Base-by-base conservation (phyloP, 371 early-diverging fungal species). In the Actinomucor elegans region DNA sequence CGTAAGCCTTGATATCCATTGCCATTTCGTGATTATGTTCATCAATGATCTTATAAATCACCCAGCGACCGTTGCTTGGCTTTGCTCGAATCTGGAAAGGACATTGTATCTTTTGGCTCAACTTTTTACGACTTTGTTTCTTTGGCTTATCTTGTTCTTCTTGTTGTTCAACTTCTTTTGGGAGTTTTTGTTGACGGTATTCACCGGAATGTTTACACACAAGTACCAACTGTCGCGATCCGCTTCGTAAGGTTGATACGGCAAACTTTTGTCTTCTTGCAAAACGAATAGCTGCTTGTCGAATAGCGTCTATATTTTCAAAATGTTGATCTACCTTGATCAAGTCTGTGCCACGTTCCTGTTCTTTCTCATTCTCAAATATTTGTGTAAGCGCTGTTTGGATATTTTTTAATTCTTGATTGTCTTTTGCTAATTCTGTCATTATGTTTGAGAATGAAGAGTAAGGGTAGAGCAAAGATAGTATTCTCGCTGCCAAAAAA, bases 11-110 rank as follows among this genome's bases (percentile, higher is more conserved):
- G 20, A 53, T 53, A 10, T 59, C 53, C 1, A 34, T 5, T 0
- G 59, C 59, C 52, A 52, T 52, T 28, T 47, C 48, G 43, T 59
- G 59, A 26, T 59, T 59, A 17, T 59, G 59, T 27, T 48, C 49
- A 4, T 42, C 29, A 34, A 20, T 15, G n/a, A 52, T 42, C 18
- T 47, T 52, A 10, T 53, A 47, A 24, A 52, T 35, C 8, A 59
- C 24, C 52, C 52, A 48, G 9, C 34, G 24, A 6, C 27, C 29
- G 20, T 31, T 35, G 9, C 24, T 14, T 15, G 48, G 53, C 41
- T 52, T 59, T 15, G 53, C 53, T 43, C 48, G 34, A 17, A 59
- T 59, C 17, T 52, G 35, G 34, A 52, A 59, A 6, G 59, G 59
- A 32, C 59, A 59, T 9, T 52, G 27, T 12, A 59, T 59, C 29